Percentiles rank a stretch among this genome's conserved stretches.
phyloP scores from a whole-genome alignment of 1,139 yeast species.

The Candida frijolesensis region DNA sequence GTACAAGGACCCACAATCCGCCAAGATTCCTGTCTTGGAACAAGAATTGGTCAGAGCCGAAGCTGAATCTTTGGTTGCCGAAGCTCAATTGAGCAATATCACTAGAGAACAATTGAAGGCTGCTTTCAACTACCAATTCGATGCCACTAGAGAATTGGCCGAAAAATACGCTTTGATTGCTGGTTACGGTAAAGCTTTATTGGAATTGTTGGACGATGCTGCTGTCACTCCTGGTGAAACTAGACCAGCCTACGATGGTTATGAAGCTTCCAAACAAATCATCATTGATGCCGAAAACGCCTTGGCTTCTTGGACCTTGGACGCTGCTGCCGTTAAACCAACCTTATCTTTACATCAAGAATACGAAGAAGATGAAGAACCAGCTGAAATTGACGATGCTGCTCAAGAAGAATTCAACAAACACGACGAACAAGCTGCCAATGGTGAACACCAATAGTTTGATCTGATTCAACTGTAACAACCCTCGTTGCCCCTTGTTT shows the following conservation, averaged over 20 bases:
- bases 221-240: slow-evolving; percentile 99
- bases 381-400: slow-evolving; percentile 54
- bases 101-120: slow-evolving; percentile 98
- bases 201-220: slow-evolving; percentile 93
- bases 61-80: slow-evolving; percentile 98
- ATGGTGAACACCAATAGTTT: slow-evolving; percentile 5
- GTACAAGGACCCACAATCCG: slow-evolving; percentile 97
- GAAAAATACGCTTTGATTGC: slow-evolving; percentile 97
- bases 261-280: slow-evolving; percentile 97
- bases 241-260: slow-evolving; percentile 97
- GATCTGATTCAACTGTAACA: too few species aligned
- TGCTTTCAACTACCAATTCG: slow-evolving; percentile 96
- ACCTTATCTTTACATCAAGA: slow-evolving; percentile 85
- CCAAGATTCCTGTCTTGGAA: slow-evolving; percentile 91
- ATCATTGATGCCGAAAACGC: slow-evolving; percentile 97
- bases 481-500: not conserved
- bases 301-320: slow-evolving; percentile 94
- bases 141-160: slow-evolving; percentile 92
- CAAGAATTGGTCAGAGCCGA: slow-evolving; percentile 99
- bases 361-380: slow-evolving; percentile 64
- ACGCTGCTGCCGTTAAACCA: slow-evolving; percentile 93
- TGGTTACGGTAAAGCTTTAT: slow-evolving; percentile 96
- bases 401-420: slow-evolving; percentile 47
- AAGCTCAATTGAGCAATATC: slow-evolving; percentile 96
- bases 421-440: slow-evolving; percentile 30